Conservation (phyloP, 2,329 filamentous ascomycete genomes). For the Fusarium citri region DNA sequence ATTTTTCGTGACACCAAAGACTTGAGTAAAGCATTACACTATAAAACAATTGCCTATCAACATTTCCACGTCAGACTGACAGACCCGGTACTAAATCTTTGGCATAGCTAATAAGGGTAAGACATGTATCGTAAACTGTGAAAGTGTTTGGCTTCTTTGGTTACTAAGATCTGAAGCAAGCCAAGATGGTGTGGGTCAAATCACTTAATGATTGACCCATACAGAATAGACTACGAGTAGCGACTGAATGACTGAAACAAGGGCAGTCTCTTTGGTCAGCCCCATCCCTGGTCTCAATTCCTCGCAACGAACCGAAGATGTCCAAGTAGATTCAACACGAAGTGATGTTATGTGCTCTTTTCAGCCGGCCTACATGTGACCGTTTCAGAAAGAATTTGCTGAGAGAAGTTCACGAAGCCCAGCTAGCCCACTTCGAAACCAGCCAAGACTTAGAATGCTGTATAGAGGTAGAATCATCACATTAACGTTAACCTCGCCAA, state of each 20-base stretch:
- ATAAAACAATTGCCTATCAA: too few relatives aligned
- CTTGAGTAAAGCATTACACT: too few relatives aligned
- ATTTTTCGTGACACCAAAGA: too few relatives aligned
- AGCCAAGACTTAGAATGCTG: slow-evolving; percentile 11
- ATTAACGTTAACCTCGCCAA: slow-evolving; percentile 10
- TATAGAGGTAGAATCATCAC: slow-evolving; percentile 12
- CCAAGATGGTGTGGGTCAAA: slow-evolving; percentile 20
- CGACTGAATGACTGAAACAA: slow-evolving; percentile 21
- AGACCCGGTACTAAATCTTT: neutral
- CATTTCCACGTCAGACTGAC: too few relatives aligned
- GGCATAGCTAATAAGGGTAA: neutral
- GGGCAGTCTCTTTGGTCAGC: slow-evolving; percentile 6
- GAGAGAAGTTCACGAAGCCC: slow-evolving; percentile 5
- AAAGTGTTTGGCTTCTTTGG: slow-evolving; percentile 25
- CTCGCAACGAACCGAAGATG: slow-evolving; percentile 36
- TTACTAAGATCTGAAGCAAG: slow-evolving; percentile 6
- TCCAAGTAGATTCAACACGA: neutral
- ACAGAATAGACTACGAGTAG: neutral
- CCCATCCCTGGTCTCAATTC: slow-evolving; percentile 5
- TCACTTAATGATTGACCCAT: slow-evolving; percentile 16
- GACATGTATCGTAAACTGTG: slow-evolving; percentile 7
- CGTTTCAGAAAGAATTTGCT: slow-evolving; percentile 11
- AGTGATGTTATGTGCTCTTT: slow-evolving; percentile 20
- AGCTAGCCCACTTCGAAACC: slow-evolving; percentile 27
- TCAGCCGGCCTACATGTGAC: slow-evolving; percentile 28